These are phyloP conservation scores for Sungouiozyma ichnusensis DNA, from an alignment of 805 yeast genomes.

Conservation along the genomic window DNA sequence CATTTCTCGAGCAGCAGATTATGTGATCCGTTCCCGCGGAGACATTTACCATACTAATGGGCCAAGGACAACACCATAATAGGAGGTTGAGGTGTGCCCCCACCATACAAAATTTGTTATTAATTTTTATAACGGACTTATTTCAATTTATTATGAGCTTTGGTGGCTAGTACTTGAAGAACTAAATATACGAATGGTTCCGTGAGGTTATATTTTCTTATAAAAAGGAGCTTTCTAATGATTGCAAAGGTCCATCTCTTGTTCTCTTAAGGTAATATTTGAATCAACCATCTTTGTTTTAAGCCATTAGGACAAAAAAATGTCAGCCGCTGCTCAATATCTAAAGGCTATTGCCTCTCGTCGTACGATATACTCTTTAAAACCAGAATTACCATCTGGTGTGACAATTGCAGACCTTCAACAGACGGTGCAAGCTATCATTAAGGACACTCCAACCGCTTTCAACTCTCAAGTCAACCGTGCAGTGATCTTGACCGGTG, in stretches of 20 bases:
- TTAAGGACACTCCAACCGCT: constrained; percentile 41
- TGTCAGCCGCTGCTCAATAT: constrained; percentile 8
- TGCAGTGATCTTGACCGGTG: constrained; percentile 39
- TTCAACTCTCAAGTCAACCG: constrained; percentile 44
- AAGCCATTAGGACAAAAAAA: not conserved
- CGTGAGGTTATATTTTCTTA: no score
- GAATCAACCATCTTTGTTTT: not conserved
- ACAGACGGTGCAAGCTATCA: constrained; percentile 32
- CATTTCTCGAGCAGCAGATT: not conserved
- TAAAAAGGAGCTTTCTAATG: no score
- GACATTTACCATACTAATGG: no score
- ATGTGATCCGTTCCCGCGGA: not conserved
- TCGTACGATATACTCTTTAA: constrained; percentile 39
- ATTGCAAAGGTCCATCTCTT: no score
- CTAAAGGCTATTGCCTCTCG: constrained; percentile 31
- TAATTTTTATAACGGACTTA: no score
- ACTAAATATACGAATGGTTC: no score
- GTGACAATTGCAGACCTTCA: constrained; percentile 34
- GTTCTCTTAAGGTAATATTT: no score
- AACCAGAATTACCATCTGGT: constrained; percentile 35
- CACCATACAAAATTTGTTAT: no score
- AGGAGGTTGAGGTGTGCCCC: not conserved
- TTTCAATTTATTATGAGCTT: no score
- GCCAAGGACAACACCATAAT: no score
- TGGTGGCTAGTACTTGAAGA: no score